Evolutionary conservation across 371 early-diverging fungal species (phyloP).

Genomic region (Chytridium lagenaria): DNA sequence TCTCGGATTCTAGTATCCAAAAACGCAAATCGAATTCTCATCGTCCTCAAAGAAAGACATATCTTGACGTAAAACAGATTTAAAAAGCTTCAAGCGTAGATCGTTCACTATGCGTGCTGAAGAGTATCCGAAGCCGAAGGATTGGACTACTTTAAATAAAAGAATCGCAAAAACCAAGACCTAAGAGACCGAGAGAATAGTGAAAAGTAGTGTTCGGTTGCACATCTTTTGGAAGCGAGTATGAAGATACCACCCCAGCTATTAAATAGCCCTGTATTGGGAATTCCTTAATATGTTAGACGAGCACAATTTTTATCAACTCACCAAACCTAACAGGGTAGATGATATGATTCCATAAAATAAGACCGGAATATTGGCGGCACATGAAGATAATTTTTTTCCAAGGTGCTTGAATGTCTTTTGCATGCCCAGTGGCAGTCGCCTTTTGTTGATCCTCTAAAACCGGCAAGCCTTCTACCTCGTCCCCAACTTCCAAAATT

Average conservation of each 20-base stretch:
- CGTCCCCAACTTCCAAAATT: neutral
- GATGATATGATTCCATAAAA: neutral
- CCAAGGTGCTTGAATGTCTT: neutral
- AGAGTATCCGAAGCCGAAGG: constrained; percentile 18
- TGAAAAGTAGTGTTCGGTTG: constrained; percentile 5
- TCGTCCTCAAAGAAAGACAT: constrained; percentile 24
- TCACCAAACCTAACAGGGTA: neutral
- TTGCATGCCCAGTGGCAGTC: neutral
- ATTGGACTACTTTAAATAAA: neutral
- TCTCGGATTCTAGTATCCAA: constrained; percentile 9
- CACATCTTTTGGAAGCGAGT: constrained; percentile 15
- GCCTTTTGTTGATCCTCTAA: no score
- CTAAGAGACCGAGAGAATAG: constrained; percentile 21
- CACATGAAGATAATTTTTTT: neutral
- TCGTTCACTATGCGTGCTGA: neutral
- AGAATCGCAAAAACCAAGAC: constrained; percentile 1
- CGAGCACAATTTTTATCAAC: neutral
- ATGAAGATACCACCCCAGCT: constrained; percentile 23
- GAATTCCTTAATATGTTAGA: constrained; percentile 7
- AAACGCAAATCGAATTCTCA: neutral
- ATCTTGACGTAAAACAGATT: constrained; percentile 12
- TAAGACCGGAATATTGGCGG: neutral
- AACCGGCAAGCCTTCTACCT: no score
- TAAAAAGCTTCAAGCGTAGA: constrained; percentile 12
- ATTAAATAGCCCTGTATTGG: constrained; percentile 24